Evolutionary conservation across 768 basidiomycete genomes (phyloP), one percentile per base, ranked within the genome.

Genomic region (Auricularia sp.): DNA sequence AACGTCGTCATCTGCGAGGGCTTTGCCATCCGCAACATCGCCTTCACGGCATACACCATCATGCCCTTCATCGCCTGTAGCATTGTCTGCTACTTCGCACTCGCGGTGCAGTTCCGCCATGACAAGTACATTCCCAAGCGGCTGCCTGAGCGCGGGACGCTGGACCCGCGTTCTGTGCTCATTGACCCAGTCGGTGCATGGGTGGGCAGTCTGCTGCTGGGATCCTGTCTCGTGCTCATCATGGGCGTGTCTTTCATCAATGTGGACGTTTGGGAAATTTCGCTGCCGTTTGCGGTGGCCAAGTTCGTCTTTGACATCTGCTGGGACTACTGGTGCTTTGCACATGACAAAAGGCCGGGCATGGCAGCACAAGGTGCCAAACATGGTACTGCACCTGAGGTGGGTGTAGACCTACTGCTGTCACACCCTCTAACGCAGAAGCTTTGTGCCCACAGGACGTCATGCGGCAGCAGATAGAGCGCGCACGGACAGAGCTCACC

Each of bases 1-100:
- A 98, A 98, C 70, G 87, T 97, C 24, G 89, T 98, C 59, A 85
- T 97, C 29, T 90, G 92, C 62, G 92, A 92, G 63, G 92, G 92
- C 0, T 94, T 97, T 78, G 3, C 80, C 96, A 58, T 87, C 89
- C 61, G 90, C 91, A 67, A 82, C 83, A 65, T 76, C 8, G 83
- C 85, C 0, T 94, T 89, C 75, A 90, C 89, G 0, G 89, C 88
- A 0, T 93, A 93, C 75, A 84, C 89, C 16, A 87, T 91, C 61
- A 77, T 95, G 13, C 92, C 94, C 0, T 90, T 93, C 70, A 71
- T 95, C 35, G 86, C 83, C 3, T 76, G 76, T 79, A 87, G 80
- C 73, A 71, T 78, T 21, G 59, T 85, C n/a, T 80, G 85, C 5
- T 90, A 87, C 71, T 85, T 85, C 64, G 67, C 79, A n/a, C 79